A percentile compares a stretch with the other conserved stretches of the same genome.
phyloP scores from a whole-genome alignment of 2,329 filamentous ascomycete genomes.

The Ophiostoma pallidulum region DNA sequence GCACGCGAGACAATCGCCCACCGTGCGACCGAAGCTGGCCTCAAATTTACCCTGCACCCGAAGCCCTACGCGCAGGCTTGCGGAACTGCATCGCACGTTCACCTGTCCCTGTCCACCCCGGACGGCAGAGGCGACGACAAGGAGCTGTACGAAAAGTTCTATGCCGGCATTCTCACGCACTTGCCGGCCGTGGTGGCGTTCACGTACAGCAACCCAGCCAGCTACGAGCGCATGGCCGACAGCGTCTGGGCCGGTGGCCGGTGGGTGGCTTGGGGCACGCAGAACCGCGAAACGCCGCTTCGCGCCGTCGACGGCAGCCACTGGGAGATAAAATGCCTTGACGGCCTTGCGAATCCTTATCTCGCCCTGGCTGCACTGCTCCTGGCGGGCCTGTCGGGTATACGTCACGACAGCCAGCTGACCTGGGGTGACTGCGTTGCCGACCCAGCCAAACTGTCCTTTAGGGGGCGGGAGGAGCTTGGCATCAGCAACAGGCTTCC shows the following conservation, averaged over 20 bases:
- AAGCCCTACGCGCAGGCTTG: conserved; percentile 50
- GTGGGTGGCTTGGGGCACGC: conserved; percentile 71
- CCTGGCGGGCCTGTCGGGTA: conserved; percentile 47
- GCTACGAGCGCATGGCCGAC: conserved; percentile 59
- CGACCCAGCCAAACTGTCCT: conserved; percentile 43
- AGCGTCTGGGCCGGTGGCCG: conserved; percentile 70
- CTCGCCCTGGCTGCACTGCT: conserved; percentile 55
- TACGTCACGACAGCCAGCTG: conserved; percentile 35
- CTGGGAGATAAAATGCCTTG: conserved; percentile 73
- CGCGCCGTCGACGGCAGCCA: conserved; percentile 56
- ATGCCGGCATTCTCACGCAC: conserved; percentile 60
- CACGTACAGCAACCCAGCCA: conserved; percentile 53
- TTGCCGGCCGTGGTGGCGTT: conserved; percentile 60
- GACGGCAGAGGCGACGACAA: conserved; percentile 18
- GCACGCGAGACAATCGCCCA: conserved; percentile 59
- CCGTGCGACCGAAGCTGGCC: conserved; percentile 51
- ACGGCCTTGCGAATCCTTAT: conserved; percentile 73
- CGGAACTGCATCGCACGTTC: conserved; percentile 60
- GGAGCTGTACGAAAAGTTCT: conserved; percentile 52
- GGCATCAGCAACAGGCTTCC: conserved; percentile 49
- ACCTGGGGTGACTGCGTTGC: conserved; percentile 42
- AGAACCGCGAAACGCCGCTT: conserved; percentile 69
- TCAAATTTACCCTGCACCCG: conserved; percentile 64
- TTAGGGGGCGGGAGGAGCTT: conserved; percentile 37
- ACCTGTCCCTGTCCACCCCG: conserved; percentile 53